Conservation (phyloP, 176 grass and related monocot genomes). For the Zoysia japonica region DNA sequence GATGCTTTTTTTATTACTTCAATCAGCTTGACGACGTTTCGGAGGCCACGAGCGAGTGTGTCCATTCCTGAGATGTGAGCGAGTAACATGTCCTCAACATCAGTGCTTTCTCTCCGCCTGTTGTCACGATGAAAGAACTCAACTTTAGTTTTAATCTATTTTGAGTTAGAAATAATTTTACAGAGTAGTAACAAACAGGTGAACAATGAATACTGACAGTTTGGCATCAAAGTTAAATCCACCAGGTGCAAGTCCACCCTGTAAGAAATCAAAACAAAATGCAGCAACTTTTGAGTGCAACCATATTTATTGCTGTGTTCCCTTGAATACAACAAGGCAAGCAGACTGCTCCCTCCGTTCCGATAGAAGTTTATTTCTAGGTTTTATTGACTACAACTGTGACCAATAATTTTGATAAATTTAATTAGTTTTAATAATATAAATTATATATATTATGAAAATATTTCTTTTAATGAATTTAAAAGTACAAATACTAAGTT, state of each 20-base stretch:
- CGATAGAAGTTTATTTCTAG: too few relatives aligned
- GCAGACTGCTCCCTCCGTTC: too few relatives aligned
- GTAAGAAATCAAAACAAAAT: constrained; percentile 15
- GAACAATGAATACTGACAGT: constrained; percentile 54
- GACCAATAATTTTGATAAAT: too few relatives aligned
- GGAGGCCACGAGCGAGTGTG: constrained; percentile 83
- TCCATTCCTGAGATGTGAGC: constrained; percentile 99
- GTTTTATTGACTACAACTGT: too few relatives aligned
- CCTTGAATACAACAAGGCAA: background rate
- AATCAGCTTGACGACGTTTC: constrained; percentile 74
- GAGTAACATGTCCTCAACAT: constrained; percentile 93
- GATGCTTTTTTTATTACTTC: constrained; percentile 60
- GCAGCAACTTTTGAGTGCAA: constrained; percentile 25
- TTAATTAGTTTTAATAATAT: too few relatives aligned
- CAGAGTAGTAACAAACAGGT: constrained; percentile 16
- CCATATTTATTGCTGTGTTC: background rate
- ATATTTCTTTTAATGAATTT: too few relatives aligned
- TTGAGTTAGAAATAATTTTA: background rate
- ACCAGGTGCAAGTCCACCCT: constrained; percentile 95
- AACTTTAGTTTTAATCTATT: constrained; percentile 19
- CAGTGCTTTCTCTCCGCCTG: constrained; percentile 97
- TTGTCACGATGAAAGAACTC: constrained; percentile 32
- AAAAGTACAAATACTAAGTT: too few relatives aligned
- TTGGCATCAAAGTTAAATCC: constrained; percentile 99
- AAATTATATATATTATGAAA: too few relatives aligned